Evolutionary conservation across 306 rosid genomes (phyloP).

Genomic region (Dicorynia guianensis): DNA sequence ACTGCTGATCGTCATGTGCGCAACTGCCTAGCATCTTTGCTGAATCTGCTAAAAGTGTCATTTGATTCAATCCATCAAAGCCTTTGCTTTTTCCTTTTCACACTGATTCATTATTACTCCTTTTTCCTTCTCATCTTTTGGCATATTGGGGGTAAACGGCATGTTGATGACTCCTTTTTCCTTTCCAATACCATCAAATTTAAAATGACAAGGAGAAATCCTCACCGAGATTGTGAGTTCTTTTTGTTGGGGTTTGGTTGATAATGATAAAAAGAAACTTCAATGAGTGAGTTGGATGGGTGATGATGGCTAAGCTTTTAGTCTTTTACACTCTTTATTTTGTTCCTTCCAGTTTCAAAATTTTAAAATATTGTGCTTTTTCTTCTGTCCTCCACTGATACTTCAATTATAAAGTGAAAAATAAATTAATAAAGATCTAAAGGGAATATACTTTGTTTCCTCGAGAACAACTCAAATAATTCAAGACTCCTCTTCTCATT

Average conservation of each 20-base stretch:
- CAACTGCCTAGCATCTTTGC: slow-evolving; percentile 42
- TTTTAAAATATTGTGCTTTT: slow-evolving; percentile 8
- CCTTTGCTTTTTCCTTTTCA: slow-evolving; percentile 46
- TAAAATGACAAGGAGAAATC: slow-evolving; percentile 42
- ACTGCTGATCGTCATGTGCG: slow-evolving; percentile 47
- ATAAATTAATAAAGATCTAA: slow-evolving; percentile 33
- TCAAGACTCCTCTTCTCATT: too few species aligned
- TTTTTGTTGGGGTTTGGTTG: slow-evolving; percentile 51
- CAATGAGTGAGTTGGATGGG: slow-evolving; percentile 41
- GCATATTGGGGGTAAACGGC: slow-evolving; percentile 12
- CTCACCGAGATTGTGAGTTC: slow-evolving; percentile 43
- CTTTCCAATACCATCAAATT: slow-evolving; percentile 29
- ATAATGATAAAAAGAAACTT: slow-evolving; percentile 57
- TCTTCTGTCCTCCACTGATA: slow-evolving; percentile 41
- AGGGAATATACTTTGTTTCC: slow-evolving; percentile 47
- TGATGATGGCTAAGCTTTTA: slow-evolving; percentile 47
- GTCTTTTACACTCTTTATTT: slow-evolving; percentile 34
- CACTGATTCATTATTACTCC: slow-evolving; percentile 30
- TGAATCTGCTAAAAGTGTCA: slow-evolving; percentile 51
- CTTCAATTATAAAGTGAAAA: slow-evolving; percentile 52
- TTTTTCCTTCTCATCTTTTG: slow-evolving; percentile 46
- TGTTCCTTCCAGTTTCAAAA: slow-evolving; percentile 38
- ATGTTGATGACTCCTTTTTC: slow-evolving; percentile 10
- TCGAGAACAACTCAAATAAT: too few species aligned
- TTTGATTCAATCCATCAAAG: slow-evolving; percentile 31